Conservation (phyloP, 495 filamentous ascomycete genomes). For the Jackrogersella minutella region DNA sequence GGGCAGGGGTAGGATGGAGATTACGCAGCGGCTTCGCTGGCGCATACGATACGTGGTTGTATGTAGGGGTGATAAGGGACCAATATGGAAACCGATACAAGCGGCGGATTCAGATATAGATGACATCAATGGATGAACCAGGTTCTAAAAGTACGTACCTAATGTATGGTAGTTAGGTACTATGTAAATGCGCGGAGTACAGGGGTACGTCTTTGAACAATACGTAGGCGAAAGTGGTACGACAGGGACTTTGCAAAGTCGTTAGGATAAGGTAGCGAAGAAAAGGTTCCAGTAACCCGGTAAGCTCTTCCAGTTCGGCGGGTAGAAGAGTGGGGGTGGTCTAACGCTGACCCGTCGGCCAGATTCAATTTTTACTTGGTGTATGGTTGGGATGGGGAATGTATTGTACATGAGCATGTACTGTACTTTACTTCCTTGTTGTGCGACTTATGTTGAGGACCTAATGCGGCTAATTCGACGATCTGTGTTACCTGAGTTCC, state of each 20-base stretch:
- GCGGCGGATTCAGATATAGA: conserved; percentile 8
- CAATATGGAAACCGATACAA: conserved; percentile 9
- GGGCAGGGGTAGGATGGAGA: conserved; percentile 17
- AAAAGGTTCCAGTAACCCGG: conserved; percentile 40
- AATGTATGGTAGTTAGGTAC: background rate
- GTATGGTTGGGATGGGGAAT: background rate
- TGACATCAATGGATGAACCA: background rate
- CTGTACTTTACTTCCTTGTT: background rate
- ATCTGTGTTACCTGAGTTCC: background rate
- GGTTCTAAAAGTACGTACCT: background rate
- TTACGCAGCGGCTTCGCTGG: conserved; percentile 15
- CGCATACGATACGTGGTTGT: background rate
- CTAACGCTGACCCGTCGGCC: conserved; percentile 6
- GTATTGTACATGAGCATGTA: background rate
- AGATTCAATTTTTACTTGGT: background rate
- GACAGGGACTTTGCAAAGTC: conserved; percentile 24
- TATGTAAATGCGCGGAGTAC: background rate
- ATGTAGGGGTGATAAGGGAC: background rate
- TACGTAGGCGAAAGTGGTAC: conserved; percentile 1
- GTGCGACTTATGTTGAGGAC: background rate
- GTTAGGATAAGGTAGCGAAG: conserved; percentile 38
- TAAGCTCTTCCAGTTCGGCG: conserved; percentile 16
- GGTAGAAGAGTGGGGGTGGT: conserved; percentile 16
- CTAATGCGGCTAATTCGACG: conserved; percentile 1
- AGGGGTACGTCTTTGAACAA: background rate